Conservation (phyloP, 108 stramenopile genomes). For the Pseudonitzschia delicatissima region DNA sequence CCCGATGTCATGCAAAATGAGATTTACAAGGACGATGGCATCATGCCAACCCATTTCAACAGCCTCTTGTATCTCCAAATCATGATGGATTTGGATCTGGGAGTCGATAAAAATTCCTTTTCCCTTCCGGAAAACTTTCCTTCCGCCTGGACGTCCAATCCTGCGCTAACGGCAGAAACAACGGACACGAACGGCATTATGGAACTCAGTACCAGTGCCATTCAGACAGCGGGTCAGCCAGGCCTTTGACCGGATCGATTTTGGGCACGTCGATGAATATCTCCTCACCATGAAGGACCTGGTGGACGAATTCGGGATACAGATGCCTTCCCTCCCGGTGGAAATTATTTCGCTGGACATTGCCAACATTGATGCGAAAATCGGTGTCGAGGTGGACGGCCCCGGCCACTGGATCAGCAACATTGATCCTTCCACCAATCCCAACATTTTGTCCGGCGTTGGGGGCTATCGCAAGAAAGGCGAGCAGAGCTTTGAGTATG, state of each 20-base stretch:
- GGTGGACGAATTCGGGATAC: constrained; percentile 38
- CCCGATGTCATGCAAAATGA: constrained; percentile 23
- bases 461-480: neutral
- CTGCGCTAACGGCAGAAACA: constrained; percentile 7
- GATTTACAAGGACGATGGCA: constrained; percentile 33
- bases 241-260: constrained; percentile 62
- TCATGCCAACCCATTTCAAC: constrained; percentile 38
- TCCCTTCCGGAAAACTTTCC: constrained; percentile 65
- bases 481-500: constrained; percentile 18
- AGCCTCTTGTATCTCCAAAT: constrained; percentile 58
- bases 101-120: constrained; percentile 29
- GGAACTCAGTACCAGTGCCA: constrained; percentile 54
- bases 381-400: constrained; percentile 87
- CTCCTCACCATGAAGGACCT: constrained; percentile 52
- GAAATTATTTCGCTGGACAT: constrained; percentile 49
- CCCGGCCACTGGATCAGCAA: constrained; percentile 72
- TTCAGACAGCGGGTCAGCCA: constrained; percentile 56
- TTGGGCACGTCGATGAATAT: constrained; percentile 69
- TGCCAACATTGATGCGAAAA: constrained; percentile 51
- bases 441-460: neutral
- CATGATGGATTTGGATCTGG: constrained; percentile 51
- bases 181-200: constrained; percentile 5
- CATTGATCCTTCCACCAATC: constrained; percentile 39
- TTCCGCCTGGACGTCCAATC: constrained; percentile 56
- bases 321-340: constrained; percentile 30